These are phyloP conservation scores for Talaromyces ruber DNA, from an alignment of 495 filamentous ascomycete species.

Conservation along the genomic window DNA sequence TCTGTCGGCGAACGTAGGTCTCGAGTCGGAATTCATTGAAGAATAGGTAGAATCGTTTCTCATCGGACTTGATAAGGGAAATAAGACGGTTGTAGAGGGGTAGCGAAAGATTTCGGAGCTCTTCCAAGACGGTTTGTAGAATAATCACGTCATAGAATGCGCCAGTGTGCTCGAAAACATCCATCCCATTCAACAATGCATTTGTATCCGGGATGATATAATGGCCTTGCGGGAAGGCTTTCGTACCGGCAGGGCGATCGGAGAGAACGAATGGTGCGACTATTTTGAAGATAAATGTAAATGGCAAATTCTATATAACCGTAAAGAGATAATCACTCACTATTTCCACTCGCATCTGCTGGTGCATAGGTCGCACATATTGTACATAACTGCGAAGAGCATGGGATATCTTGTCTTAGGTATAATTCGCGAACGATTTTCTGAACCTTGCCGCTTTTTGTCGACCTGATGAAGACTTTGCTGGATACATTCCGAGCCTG, in stretches of 20 bases:
- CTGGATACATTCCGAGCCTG: slow-evolving; percentile 71
- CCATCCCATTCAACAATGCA: slow-evolving; percentile 90
- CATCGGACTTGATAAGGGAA: slow-evolving; percentile 81
- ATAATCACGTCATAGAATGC: slow-evolving; percentile 94
- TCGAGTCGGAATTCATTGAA: slow-evolving; percentile 97
- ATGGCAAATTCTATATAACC: neutral
- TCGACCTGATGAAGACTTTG: slow-evolving; percentile 90
- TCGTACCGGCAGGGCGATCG: slow-evolving; percentile 74
- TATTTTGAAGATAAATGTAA: slow-evolving; percentile 19
- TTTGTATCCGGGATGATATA: slow-evolving; percentile 97
- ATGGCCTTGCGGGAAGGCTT: slow-evolving; percentile 73
- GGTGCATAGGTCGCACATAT: slow-evolving; percentile 63
- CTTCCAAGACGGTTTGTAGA: slow-evolving; percentile 90
- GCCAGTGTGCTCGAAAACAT: slow-evolving; percentile 83
- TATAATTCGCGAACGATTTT: slow-evolving; percentile 98
- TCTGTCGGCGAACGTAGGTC: slow-evolving; percentile 68
- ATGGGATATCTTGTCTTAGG: slow-evolving; percentile 91
- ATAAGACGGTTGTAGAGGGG: slow-evolving; percentile 93
- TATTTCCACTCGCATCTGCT: slow-evolving; percentile 65
- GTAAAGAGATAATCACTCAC: slow-evolving; percentile 32
- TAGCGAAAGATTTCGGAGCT: slow-evolving; percentile 85
- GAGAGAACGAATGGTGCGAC: slow-evolving; percentile 80
- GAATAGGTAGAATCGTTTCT: slow-evolving; percentile 96
- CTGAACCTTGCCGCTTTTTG: slow-evolving; percentile 90
- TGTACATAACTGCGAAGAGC: slow-evolving; percentile 83